These are phyloP conservation scores for Botryotinia globosa DNA, from an alignment of 2,329 filamentous ascomycete genomes.

Conservation along the genomic window DNA sequence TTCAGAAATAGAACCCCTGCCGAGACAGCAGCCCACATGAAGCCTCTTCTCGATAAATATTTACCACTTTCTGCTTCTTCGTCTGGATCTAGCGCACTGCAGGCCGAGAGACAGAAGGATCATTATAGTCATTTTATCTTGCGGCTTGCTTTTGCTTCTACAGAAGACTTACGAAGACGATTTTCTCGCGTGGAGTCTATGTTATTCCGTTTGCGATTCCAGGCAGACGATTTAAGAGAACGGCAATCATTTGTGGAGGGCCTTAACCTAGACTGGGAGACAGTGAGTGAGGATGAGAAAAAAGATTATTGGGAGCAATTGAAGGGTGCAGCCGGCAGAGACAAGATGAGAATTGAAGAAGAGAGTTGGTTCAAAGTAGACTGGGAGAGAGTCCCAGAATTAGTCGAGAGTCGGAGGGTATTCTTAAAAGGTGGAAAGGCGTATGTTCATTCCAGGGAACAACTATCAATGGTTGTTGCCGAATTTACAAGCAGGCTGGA, in stretches of 20 bases:
- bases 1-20: conserved; percentile 85
- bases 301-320: conserved; percentile 39
- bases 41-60: conserved; percentile 81
- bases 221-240: conserved; percentile 72
- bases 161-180: conserved; percentile 82
- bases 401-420: conserved; percentile 77
- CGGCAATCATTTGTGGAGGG: conserved; percentile 71
- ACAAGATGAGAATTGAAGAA: conserved; percentile 58
- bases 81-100: conserved; percentile 57
- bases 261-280: conserved; percentile 80
- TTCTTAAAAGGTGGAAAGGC: conserved; percentile 79
- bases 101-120: conserved; percentile 81
- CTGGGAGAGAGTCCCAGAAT: conserved; percentile 87
- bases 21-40: conserved; percentile 82
- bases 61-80: conserved; percentile 76
- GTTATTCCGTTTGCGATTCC: conserved; percentile 81
- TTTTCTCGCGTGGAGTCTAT: conserved; percentile 85
- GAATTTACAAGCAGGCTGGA: conserved; percentile 82
- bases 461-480: conserved; percentile 82
- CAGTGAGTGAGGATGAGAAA: conserved; percentile 77
- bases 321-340: conserved; percentile 37
- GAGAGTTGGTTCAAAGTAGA: conserved; percentile 95
- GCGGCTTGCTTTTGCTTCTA: conserved; percentile 85
- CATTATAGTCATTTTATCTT: conserved; percentile 98
- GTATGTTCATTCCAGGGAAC: conserved; percentile 84